phyloP scores from a whole-genome alignment of 2,329 filamentous ascomycete species.

The Pseudocercospora vitis region DNA sequence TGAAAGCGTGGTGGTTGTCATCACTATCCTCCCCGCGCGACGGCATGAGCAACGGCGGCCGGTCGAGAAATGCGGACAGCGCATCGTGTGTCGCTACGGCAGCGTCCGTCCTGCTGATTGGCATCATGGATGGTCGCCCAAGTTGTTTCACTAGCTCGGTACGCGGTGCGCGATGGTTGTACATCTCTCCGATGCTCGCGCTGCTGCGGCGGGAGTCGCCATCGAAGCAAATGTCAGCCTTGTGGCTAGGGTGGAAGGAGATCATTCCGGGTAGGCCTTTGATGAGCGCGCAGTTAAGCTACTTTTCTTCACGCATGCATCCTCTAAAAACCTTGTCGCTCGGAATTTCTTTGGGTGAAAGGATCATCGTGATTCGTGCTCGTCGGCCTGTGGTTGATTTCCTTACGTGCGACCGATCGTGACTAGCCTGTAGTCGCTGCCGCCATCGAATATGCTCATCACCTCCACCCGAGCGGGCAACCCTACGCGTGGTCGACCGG shows the following conservation, averaged over 20 bases:
- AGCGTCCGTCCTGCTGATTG: neutral
- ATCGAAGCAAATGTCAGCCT: conserved; percentile 7
- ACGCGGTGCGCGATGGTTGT: neutral
- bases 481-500: neutral
- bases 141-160: neutral
- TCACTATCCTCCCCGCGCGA: neutral
- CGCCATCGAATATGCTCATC: neutral
- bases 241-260: neutral
- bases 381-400: neutral
- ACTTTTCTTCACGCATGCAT: conserved; percentile 2
- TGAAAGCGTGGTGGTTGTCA: neutral
- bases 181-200: neutral
- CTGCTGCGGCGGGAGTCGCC: neutral
- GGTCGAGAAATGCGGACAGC: neutral
- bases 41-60: too few relatives aligned
- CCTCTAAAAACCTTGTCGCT: neutral
- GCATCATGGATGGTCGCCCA: neutral
- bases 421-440: neutral
- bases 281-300: neutral
- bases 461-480: neutral
- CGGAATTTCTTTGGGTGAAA: neutral
- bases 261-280: neutral
- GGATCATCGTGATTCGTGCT: neutral
- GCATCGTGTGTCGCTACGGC: neutral
- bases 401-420: neutral